Conservation (phyloP, 768 basidiomycete species). For the Trametes cingulata region DNA sequence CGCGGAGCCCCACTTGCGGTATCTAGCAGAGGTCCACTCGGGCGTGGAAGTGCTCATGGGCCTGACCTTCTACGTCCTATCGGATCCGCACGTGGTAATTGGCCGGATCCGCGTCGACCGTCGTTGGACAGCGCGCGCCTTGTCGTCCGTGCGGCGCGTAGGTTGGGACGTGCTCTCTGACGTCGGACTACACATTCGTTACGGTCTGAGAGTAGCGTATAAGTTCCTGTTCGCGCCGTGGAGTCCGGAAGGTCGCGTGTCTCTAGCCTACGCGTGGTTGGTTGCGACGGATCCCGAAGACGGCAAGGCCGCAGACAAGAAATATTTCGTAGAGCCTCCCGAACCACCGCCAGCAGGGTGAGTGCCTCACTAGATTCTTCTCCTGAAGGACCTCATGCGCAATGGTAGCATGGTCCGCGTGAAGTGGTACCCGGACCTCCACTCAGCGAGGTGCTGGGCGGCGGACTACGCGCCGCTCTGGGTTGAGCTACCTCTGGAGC, state of each 20-base stretch:
- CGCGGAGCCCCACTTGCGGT: too few relatives aligned
- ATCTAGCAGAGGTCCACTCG: too few relatives aligned
- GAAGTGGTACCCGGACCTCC: conserved; percentile 8
- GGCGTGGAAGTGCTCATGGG: too few relatives aligned
- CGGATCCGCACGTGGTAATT: too few relatives aligned
- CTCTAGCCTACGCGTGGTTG: too few relatives aligned
- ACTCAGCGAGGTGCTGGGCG: conserved; percentile 1
- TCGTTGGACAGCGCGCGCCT: too few relatives aligned
- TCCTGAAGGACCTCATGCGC: neutral
- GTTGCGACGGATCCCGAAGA: too few relatives aligned
- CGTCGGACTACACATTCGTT: neutral
- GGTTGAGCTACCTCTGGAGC: neutral
- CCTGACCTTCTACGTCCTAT: too few relatives aligned
- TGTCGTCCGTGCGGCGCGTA: too few relatives aligned
- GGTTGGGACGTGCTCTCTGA: too few relatives aligned
- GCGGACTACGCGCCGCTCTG: neutral
- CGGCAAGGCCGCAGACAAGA: neutral
- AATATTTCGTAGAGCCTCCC: neutral
- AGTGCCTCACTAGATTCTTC: neutral
- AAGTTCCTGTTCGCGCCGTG: neutral
- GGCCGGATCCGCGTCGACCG: too few relatives aligned
- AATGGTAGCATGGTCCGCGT: conserved; percentile 1
- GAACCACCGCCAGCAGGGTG: neutral
- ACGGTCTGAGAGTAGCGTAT: neutral
- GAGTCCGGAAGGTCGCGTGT: neutral